Evolutionary conservation across 805 yeast species (phyloP), one percentile per base, ranked within the genome.

Genomic region (Candida verbasci): DNA sequence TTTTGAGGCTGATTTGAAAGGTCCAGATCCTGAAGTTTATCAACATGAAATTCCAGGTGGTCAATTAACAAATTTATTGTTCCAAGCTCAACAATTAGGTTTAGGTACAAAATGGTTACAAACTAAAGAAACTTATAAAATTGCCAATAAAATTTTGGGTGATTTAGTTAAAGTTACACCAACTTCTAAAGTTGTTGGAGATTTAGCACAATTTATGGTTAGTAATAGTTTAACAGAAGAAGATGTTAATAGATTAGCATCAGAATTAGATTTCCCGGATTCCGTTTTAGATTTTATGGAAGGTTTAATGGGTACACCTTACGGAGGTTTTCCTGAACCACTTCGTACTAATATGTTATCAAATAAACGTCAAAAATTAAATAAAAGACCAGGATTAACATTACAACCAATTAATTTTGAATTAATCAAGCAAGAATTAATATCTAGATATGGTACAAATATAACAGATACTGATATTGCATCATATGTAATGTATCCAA

Each of bases 291-390:
- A 93, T 66, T 93, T 93, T 78, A 88, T 93, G 76, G 96, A 93
- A 72, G 99, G 99, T 53, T 76, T 93, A 61, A 93, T 93, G 86
- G 99, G 99, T 60, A 93, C 93, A 49, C 99, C 99, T 56, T 87
- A 86, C 60, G 99, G 98, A 49, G 99, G 99, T 7, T 93, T 93
- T 95, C 98, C 99, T 42, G 99, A 93, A 69, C 98, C 99, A 26
- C 74, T 93, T 65, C 82, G 99, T 69, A 74, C 96, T 26, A 86
- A 89, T 62, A 76, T 93, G 45, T 78, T 93, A 56, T 79, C 80
- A 54, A 94, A 89, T 61, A 88, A 88, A 81, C 84, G 98, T 70
- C 80, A 85, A 68, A 87, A 87, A 68, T 77, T 93, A 65, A 77
- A 80, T 44, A 68, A 72, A 49, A 82, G 99, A 68, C 98, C 99